Percentiles rank a stretch among this genome's conserved stretches.
These are phyloP conservation scores for Naegleria lovaniensis DNA, from an alignment of 208 protist genomes.

Conservation along the genomic window DNA sequence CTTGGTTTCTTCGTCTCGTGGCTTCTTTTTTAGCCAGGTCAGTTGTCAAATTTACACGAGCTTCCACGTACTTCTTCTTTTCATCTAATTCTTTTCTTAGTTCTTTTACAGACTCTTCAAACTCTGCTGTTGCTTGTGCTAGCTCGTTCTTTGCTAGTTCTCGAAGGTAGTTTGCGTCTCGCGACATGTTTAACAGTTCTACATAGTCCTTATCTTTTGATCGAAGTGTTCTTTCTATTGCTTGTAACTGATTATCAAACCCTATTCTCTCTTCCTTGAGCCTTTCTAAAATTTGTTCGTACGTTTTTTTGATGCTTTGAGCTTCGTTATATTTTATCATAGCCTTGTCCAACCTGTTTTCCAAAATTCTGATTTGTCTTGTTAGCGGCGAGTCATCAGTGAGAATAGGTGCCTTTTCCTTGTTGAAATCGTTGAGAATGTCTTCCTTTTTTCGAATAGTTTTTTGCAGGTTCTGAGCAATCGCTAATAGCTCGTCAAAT, in stretches of 20 bases:
- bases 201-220: constrained; percentile 71
- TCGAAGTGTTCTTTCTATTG: constrained; percentile 59
- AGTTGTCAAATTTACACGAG: constrained; percentile 51
- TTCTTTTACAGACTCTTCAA: constrained; percentile 51
- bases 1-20: constrained; percentile 14
- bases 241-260: constrained; percentile 57
- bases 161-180: constrained; percentile 61
- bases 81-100: constrained; percentile 70
- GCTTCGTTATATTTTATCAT: constrained; percentile 75
- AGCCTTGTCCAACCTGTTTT: constrained; percentile 76
- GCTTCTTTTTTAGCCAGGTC: constrained; percentile 45
- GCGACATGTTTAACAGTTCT: constrained; percentile 72
- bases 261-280: constrained; percentile 57
- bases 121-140: constrained; percentile 44
- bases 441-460: constrained; percentile 56
- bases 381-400: constrained; percentile 57
- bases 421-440: constrained; percentile 51
- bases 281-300: constrained; percentile 65
- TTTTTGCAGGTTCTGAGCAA: constrained; percentile 57
- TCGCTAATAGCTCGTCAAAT: constrained; percentile 68
- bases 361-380: constrained; percentile 70
- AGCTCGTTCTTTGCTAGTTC: constrained; percentile 51
- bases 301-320: constrained; percentile 65
- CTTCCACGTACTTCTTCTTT: constrained; percentile 54
- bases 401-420: constrained; percentile 50